Base-by-base conservation (phyloP, 768 basidiomycete genomes). In the Leccinum incarnatum region DNA sequence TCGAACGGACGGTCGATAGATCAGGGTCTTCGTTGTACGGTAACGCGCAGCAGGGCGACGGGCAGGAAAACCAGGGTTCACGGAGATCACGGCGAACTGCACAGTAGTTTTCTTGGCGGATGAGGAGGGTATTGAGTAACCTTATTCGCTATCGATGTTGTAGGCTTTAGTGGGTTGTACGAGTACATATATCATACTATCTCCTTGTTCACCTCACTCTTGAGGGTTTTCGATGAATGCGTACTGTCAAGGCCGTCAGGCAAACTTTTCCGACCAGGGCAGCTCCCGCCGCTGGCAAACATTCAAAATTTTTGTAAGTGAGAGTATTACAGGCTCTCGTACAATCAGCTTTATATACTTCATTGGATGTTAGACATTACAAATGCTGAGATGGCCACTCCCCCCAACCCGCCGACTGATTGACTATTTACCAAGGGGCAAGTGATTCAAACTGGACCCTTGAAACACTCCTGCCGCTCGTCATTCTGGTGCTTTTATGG, bases 1-100 rank as follows among this genome's bases (percentile, higher is more conserved):
- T 96, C 25, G 92, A 96, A 70, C 79, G 90, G 54, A 91, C 89
- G 0, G 85, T 79, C 9, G 83, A 88, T 64, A 75, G 88, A 62
- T 84, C 85, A n/a, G 74, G 73, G 25, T 86, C 85, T 6, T 62
- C 68, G 11, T 30, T 80, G 55, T 81, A 81, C 53, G 65, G 60
- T 11, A 65, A 37, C 11, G 48, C 55, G 17, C 66, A 65, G 37
- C 63, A 60, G 42, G 61, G 46, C 1, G 36, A 51, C 30, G 62
- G 49, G 9, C 62, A 46, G 40, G 68, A 60, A 23, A 56, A 23
- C 5, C 54, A 2, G 9, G 53, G 69, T 19, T 11, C 57, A 17
- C 69, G 69, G 47, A 67, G 65, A 53, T 61, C 65, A 36, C 62
- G 67, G 46, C 65, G 68, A 53, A 51, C 30, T 9, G 59, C 17